These are phyloP conservation scores for Colletotrichum sp. DNA, from an alignment of 2,329 filamentous ascomycete species.

Conservation along the genomic window DNA sequence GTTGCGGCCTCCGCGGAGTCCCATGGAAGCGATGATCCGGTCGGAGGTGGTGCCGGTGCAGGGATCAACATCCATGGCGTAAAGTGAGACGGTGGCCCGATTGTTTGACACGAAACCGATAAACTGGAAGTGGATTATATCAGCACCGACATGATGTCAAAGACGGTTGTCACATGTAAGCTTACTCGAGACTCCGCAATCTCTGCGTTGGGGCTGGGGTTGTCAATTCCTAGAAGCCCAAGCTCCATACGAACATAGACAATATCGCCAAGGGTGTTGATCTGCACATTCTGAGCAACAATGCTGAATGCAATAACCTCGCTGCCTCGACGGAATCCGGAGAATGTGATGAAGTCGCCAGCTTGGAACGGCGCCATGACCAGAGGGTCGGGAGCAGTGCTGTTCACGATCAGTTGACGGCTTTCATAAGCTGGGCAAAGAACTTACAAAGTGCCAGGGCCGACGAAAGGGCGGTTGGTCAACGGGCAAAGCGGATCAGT, in stretches of 20 bases:
- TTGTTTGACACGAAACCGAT: conserved; percentile 38
- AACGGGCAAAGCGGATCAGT: conserved; percentile 38
- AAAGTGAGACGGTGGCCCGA: conserved; percentile 33
- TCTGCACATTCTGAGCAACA: conserved; percentile 39
- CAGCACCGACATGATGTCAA: neutral
- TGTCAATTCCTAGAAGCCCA: conserved; percentile 37
- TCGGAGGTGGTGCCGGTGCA: conserved; percentile 39
- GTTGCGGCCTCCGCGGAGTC: conserved; percentile 33
- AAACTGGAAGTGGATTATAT: conserved; percentile 24
- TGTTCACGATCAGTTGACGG: neutral
- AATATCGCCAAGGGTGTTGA: conserved; percentile 34
- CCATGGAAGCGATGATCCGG: conserved; percentile 36
- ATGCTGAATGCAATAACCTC: conserved; percentile 40
- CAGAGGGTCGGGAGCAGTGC: conserved; percentile 37
- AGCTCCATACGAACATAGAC: conserved; percentile 41
- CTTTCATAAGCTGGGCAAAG: rapidly evolving
- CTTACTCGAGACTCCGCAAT: conserved; percentile 38
- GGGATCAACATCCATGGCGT: conserved; percentile 39
- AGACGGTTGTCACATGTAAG: neutral
- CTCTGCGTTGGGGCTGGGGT: conserved; percentile 37
- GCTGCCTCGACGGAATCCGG: conserved; percentile 32
- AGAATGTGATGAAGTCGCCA: conserved; percentile 40
- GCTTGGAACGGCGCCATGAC: conserved; percentile 39
- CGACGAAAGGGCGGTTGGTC: conserved; percentile 37
- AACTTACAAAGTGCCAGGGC: conserved; percentile 36